These are phyloP conservation scores for Plasmopara muralis DNA, from an alignment of 352 stramenopile species.

Conservation along the genomic window DNA sequence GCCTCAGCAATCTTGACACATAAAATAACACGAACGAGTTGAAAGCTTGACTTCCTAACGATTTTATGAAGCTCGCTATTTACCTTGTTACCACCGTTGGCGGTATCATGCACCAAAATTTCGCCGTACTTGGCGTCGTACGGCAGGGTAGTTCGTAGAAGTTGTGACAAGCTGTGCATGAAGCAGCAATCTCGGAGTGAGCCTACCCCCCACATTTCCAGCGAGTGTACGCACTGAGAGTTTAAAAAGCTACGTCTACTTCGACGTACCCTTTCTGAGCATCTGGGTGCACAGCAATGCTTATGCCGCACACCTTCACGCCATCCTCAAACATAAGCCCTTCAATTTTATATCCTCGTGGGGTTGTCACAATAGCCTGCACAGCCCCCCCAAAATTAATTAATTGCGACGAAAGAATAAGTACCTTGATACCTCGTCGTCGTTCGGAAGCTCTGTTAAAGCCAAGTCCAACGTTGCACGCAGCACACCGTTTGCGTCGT, in stretches of 20 bases:
- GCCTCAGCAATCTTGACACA: slow-evolving; percentile 36
- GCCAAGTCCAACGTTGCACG: slow-evolving; percentile 62
- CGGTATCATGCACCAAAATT: slow-evolving; percentile 43
- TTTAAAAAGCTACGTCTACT: background rate
- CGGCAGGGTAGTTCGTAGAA: slow-evolving; percentile 51
- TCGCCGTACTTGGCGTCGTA: slow-evolving; percentile 62
- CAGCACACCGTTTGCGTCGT: slow-evolving; percentile 67
- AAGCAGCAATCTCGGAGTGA: background rate
- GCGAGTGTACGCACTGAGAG: background rate
- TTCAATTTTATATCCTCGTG: slow-evolving; percentile 61
- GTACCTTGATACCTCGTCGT: slow-evolving; percentile 46
- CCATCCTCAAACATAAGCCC: slow-evolving; percentile 70
- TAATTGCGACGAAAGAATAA: background rate
- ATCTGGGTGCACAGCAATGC: slow-evolving; percentile 39
- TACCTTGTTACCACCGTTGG: slow-evolving; percentile 44
- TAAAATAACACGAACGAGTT: slow-evolving; percentile 1
- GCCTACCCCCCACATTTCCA: too few relatives aligned
- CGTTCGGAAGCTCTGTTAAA: slow-evolving; percentile 72
- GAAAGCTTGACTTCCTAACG: background rate
- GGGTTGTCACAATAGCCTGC: slow-evolving; percentile 70
- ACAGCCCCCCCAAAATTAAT: slow-evolving; percentile 3
- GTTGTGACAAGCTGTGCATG: slow-evolving; percentile 33
- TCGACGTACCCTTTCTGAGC: slow-evolving; percentile 39
- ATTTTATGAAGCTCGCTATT: background rate
- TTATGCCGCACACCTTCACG: slow-evolving; percentile 72